Evolutionary conservation across 2,329 filamentous ascomycete species (phyloP), one percentile per base, ranked within the genome.

Genomic region (Bipolaris gigantea): DNA sequence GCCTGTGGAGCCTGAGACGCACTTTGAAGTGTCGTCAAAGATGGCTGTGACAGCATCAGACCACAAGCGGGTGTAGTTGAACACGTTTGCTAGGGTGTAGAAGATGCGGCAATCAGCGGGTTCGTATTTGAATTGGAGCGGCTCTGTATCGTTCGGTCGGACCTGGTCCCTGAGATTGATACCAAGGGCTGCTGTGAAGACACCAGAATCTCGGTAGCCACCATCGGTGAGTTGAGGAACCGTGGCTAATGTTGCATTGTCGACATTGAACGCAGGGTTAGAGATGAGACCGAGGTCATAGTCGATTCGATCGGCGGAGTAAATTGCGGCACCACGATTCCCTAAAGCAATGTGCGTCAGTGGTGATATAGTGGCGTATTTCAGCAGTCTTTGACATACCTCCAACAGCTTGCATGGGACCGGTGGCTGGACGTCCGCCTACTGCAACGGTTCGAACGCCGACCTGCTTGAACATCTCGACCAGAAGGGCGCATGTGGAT

Each of bases 401-500:
- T 13, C 84, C 81, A 15, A 47, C 59, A 18, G 59, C 51, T 56
- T 59, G 59, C 53, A 61, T 61, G 0, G 80, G 78, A 0, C 70
- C 72, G 0, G 74, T 63, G 5, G 71, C 66, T 0, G 85, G 84
- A 0, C 80, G 79, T 2, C 86, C 86, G 5, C 86, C 85, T 34
- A 83, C 73, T 4, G 76, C 75, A 35, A 86, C 75, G 9, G 80
- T 81, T 53, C 79, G 79, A 2, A 86, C 79, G 11, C 79, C 78
- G 40, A 73, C 76, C 50, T 76, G 72, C 5, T 38, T 32, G 38
- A 23, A 23, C 5, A 75, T 75, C 38, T 83, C 77, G 16, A 75
- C 71, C 59, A 85, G 81, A 19, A 83, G 64, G 16, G 81, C 76
- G 64, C 84, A 86, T 3, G 83, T 81, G 0, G 82, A 85, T 21